A percentile compares a stretch with the other conserved stretches of the same genome.
Conservation (phyloP, 768 basidiomycete genomes). For the Porpolomopsis calyptriformis region DNA sequence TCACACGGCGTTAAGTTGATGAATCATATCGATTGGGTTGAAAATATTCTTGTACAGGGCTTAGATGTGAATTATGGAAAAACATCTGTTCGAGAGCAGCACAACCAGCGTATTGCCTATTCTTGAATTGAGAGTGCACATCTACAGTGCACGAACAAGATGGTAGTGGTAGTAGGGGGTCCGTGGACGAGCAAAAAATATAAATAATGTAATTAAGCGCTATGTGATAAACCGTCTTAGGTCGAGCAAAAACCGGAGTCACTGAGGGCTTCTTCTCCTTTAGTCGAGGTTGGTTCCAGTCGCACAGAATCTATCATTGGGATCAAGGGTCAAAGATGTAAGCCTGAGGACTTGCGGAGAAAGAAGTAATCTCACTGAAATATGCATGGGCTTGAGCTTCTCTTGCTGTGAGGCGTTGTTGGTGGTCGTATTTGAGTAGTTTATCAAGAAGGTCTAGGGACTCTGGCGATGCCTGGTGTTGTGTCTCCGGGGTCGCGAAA, state of each 20-base stretch:
- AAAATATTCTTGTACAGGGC: background rate
- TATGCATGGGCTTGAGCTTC: slow-evolving; percentile 60
- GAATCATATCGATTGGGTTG: background rate
- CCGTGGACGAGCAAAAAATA: background rate
- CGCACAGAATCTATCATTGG: slow-evolving; percentile 33
- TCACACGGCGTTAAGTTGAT: background rate
- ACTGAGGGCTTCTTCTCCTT: slow-evolving; percentile 35
- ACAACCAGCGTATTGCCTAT: no score
- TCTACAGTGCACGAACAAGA: no score
- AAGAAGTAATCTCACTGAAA: slow-evolving; percentile 36
- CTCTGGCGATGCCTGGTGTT: slow-evolving; percentile 47
- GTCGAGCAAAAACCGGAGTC: slow-evolving; percentile 8
- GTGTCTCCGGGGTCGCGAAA: slow-evolving; percentile 50
- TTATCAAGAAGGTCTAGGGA: slow-evolving; percentile 59
- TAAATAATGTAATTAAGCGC: background rate
- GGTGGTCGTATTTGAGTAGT: slow-evolving; percentile 59
- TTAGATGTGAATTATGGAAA: background rate
- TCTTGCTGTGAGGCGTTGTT: slow-evolving; percentile 53
- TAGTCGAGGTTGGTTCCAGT: slow-evolving; percentile 34
- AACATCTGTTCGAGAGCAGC: background rate
- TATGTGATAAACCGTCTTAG: background rate
- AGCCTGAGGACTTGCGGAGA: slow-evolving; percentile 5
- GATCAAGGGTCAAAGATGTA: slow-evolving; percentile 15
- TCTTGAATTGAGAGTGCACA: no score
- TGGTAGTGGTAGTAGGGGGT: background rate